Conservation (phyloP, 495 filamentous ascomycete genomes). For the Durotheca rogersii region DNA sequence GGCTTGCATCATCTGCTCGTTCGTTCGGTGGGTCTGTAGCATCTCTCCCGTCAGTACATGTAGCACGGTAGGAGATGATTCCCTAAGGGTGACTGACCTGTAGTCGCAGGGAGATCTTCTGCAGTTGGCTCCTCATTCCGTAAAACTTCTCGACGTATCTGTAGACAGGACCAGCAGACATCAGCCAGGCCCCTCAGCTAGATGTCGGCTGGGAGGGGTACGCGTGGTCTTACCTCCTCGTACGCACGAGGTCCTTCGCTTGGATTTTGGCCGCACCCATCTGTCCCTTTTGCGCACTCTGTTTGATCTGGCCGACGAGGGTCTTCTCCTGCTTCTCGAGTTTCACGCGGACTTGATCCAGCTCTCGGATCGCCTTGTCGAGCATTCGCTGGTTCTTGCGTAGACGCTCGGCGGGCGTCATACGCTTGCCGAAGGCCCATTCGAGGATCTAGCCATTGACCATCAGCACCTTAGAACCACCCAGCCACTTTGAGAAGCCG, state of each 20-base stretch:
- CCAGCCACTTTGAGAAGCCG: not conserved
- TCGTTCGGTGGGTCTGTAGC: conserved; percentile 85
- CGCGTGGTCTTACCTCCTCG: conserved; percentile 66
- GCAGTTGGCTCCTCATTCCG: conserved; percentile 92
- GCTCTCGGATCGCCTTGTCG: conserved; percentile 93
- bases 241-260: conserved; percentile 93
- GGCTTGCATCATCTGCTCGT: conserved; percentile 99
- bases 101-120: conserved; percentile 91
- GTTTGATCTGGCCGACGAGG: conserved; percentile 90
- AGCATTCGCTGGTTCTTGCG: conserved; percentile 96
- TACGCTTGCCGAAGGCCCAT: conserved; percentile 98
- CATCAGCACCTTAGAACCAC: conserved; percentile 21
- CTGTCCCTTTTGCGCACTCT: conserved; percentile 95
- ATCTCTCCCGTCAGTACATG: conserved; percentile 15
- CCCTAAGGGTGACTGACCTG: conserved; percentile 59
- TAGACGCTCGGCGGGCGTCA: conserved; percentile 93
- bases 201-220: not conserved
- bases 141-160: conserved; percentile 99
- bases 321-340: conserved; percentile 99
- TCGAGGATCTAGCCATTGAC: conserved; percentile 70
- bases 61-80: not conserved
- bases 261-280: conserved; percentile 96
- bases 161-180: not conserved
- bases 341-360: conserved; percentile 90
- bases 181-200: conserved; percentile 4